A percentile compares a stretch with the other conserved stretches of the same genome.
Evolutionary conservation across 148 eudicot species (phyloP).

Genomic region (Persicaria tinctoria): DNA sequence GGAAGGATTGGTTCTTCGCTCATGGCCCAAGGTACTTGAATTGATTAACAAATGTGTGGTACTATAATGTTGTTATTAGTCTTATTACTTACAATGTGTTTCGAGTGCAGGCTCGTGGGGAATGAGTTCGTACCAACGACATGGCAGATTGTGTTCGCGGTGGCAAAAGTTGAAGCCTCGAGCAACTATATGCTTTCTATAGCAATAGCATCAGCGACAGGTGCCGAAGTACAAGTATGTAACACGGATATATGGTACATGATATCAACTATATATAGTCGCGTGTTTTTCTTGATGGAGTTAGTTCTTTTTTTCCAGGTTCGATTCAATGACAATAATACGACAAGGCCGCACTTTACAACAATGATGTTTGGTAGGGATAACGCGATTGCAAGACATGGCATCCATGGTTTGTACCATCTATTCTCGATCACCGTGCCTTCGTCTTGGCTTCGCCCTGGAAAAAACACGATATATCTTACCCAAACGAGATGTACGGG

Average conservation of each 20-base stretch:
- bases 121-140: constrained; percentile 15
- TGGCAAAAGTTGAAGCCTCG: neutral
- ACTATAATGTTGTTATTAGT: neutral
- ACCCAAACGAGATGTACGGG: constrained; percentile 24
- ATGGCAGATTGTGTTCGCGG: constrained; percentile 7
- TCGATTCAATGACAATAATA: constrained; percentile 19
- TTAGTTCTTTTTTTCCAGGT: constrained; percentile 15
- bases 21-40: constrained; percentile 47
- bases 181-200: constrained; percentile 4
- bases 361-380: constrained; percentile 31
- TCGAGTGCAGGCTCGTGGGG: constrained; percentile 27
- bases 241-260: too few relatives aligned
- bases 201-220: constrained; percentile 7
- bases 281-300: neutral
- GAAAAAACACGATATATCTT: constrained; percentile 24
- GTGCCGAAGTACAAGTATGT: constrained; percentile 11
- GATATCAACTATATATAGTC: too few relatives aligned
- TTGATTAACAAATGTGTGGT: neutral
- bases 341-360: constrained; percentile 19
- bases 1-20: constrained; percentile 66
- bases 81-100: neutral
- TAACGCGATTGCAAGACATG: constrained; percentile 44
- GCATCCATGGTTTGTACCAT: constrained; percentile 33
- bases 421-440: constrained; percentile 20
- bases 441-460: constrained; percentile 15